These are phyloP conservation scores for Ogataea ganodermae DNA, from an alignment of 805 yeast genomes.

Conservation along the genomic window DNA sequence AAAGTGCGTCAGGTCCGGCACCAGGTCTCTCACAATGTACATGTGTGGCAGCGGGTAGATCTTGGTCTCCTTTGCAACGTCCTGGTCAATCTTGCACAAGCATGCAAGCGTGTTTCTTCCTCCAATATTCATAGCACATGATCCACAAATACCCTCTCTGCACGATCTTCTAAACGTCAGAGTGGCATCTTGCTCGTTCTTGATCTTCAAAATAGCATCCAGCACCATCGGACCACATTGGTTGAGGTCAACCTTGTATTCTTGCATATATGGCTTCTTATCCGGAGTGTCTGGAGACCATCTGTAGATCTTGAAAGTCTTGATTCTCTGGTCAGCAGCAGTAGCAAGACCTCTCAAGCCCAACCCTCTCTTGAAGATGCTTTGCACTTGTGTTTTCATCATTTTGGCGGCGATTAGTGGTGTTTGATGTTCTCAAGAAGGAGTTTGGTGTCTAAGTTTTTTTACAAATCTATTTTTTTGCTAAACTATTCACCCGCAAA, in stretches of 20 bases:
- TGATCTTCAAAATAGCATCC: constrained; percentile 92
- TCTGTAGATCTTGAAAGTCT: constrained; percentile 90
- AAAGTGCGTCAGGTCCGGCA: constrained; percentile 96
- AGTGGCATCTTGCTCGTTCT: constrained; percentile 95
- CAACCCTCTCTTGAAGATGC: constrained; percentile 11
- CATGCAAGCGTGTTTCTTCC: constrained; percentile 98
- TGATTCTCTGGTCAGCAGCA: constrained; percentile 60
- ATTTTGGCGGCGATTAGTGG: constrained; percentile 1
- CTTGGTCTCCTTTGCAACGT: constrained; percentile 71
- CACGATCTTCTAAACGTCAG: constrained; percentile 97
- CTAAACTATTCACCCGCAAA: no score
- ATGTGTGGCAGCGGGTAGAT: constrained; percentile 97
- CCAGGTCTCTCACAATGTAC: constrained; percentile 96
- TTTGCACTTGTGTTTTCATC: constrained; percentile 17
- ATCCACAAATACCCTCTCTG: constrained; percentile 99
- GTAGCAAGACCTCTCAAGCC: constrained; percentile 46
- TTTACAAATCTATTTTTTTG: no score
- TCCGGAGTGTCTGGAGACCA: constrained; percentile 98
- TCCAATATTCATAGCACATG: constrained; percentile 99
- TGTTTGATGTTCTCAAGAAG: background rate
- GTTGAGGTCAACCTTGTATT: constrained; percentile 82
- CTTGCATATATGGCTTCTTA: constrained; percentile 82
- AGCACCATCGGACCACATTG: constrained; percentile 97
- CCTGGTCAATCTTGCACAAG: constrained; percentile 87
- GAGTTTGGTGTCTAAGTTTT: no score